These are phyloP conservation scores for Aspergillus sclerotiicarbonarius DNA, from an alignment of 495 filamentous ascomycete species.

Conservation along the genomic window DNA sequence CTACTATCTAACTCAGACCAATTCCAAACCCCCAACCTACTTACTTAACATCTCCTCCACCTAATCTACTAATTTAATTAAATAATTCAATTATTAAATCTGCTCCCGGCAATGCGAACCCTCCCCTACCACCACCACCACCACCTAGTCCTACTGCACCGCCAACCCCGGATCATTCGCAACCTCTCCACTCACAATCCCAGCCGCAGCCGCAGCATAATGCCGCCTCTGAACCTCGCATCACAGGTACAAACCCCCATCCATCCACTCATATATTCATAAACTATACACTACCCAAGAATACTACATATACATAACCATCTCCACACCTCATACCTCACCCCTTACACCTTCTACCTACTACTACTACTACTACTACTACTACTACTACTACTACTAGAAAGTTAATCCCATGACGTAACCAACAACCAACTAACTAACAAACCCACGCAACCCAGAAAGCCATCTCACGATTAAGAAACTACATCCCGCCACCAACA, in stretches of 20 bases:
- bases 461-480: constrained; percentile 72
- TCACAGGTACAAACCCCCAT: constrained; percentile 29
- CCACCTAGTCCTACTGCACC: background rate
- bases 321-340: no score
- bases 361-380: no score
- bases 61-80: no score
- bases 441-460: constrained; percentile 44
- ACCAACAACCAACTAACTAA: constrained; percentile 1
- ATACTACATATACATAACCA: no score
- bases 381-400: no score
- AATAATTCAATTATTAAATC: no score
- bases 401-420: background rate
- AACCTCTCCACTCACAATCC: background rate
- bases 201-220: background rate
- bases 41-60: no score
- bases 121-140: background rate
- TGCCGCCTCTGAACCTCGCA: constrained; percentile 36
- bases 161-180: background rate
- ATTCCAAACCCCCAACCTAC: no score
- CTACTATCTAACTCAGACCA: background rate
- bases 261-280: background rate
- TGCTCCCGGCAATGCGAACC: background rate
- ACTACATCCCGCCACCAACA: constrained; percentile 62
- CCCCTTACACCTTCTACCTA: no score
- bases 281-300: no score